Base-by-base conservation (phyloP, 768 basidiomycete species). In the Pleurotus giganteus region DNA sequence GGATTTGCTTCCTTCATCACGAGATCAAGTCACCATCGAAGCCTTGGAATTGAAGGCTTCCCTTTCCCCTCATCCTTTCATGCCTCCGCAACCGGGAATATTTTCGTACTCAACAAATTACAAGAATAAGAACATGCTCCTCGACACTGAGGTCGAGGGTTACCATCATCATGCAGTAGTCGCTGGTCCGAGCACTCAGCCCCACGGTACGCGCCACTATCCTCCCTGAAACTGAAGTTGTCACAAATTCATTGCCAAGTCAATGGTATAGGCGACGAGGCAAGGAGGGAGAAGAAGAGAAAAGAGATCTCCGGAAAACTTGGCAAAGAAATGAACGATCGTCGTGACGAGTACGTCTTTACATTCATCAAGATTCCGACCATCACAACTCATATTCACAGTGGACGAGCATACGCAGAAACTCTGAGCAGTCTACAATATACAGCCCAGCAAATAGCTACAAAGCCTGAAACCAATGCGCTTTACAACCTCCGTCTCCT, bases 401-500 rank as follows among this genome's bases (percentile, higher is more conserved):
- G 85, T 60, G 78, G 77, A 31, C 77, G 85, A 31, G 78, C 86
- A 61, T 83, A 79, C 69, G 70, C 79, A 42, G 88, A 91, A 66
- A 80, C 71, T 50, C 81, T 89, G 41, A 76, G 80, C 2, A 75
- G 75, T 2, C 76, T 90, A n/a, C 81, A 83, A 62, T 75, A 70
- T 58, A 74, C 81, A 13, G 72, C 86, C 2, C 71, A 80, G 55
- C 83, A 86, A 63, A 79, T 92, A 24, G 74, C 87, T 4, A 83
- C 82, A 1, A 82, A 82, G 32, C 91, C 91, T 0, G 86, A 89
- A 54, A 76, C 78, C 2, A 75, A 81, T 31, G 73, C 83, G 0
- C 67, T 85, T 41, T 94, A 86, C 73, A 82, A 80, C 42, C 77
- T 92, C 13, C 84, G 87, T 46, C 71, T 93, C 31, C 84, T 89